A percentile compares a stretch with the other conserved stretches of the same genome.
Conservation (phyloP, 129 eudicot genomes). For the Logfia minima region DNA sequence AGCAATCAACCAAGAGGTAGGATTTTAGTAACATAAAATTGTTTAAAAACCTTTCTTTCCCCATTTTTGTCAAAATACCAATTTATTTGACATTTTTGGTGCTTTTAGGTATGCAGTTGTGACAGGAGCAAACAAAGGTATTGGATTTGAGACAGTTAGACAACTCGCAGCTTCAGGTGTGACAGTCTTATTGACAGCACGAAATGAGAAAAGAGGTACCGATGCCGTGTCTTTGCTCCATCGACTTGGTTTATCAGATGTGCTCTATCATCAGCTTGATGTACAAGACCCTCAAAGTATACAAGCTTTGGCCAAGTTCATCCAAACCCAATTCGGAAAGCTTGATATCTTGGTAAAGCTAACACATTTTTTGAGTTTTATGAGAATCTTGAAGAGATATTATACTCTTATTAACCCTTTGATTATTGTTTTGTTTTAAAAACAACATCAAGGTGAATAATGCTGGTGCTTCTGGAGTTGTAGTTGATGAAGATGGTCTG, state of each 20-base stretch:
- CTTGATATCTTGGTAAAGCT: slow-evolving; percentile 73
- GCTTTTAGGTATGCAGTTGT: slow-evolving; percentile 68
- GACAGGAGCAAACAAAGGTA: slow-evolving; percentile 92
- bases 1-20: slow-evolving; percentile 32
- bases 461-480: slow-evolving; percentile 79
- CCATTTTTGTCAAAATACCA: neutral
- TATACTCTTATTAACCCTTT: neutral
- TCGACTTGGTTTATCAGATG: slow-evolving; percentile 59
- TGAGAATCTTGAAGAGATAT: neutral
- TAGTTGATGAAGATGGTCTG: slow-evolving; percentile 72
- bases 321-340: slow-evolving; percentile 49
- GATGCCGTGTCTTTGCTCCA: slow-evolving; percentile 53
- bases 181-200: slow-evolving; percentile 66
- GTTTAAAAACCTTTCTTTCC: neutral
- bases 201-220: slow-evolving; percentile 64
- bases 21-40: neutral
- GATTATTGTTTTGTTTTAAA: neutral
- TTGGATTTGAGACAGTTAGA: slow-evolving; percentile 70
- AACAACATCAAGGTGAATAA: slow-evolving; percentile 66
- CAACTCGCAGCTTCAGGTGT: slow-evolving; percentile 68
- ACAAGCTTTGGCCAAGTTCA: slow-evolving; percentile 49
- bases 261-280: slow-evolving; percentile 75
- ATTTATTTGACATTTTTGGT: neutral
- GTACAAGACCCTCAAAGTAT: slow-evolving; percentile 63
- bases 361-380: slow-evolving; percentile 9